phyloP scores from a whole-genome alignment of 2,329 filamentous ascomycete genomes.

The Nectriaceae sp. region DNA sequence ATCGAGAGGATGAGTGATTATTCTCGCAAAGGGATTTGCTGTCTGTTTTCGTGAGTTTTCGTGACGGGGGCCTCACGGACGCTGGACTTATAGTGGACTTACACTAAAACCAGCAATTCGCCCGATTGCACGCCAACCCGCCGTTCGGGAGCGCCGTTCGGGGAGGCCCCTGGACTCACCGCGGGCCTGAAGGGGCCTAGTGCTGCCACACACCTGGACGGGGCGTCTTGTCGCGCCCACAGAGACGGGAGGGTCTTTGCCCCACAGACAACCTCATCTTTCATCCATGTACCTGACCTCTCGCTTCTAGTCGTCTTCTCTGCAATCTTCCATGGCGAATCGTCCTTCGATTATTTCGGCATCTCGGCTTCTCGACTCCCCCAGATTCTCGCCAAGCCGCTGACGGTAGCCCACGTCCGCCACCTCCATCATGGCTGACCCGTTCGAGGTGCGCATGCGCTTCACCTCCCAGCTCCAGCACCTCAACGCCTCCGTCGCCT shows the following conservation, averaged over 20 bases:
- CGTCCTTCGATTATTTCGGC: not conserved
- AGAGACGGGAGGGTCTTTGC: too few relatives aligned
- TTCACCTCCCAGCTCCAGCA: constrained; percentile 90
- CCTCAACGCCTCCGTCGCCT: constrained; percentile 86
- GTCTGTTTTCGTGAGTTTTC: not conserved
- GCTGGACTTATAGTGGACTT: not conserved
- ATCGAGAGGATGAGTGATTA: not conserved
- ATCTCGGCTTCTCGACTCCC: not conserved
- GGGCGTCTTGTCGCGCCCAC: not conserved
- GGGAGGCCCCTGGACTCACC: not conserved
- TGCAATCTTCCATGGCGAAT: not conserved
- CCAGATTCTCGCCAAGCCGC: not conserved
- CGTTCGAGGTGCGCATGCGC: constrained; percentile 97
- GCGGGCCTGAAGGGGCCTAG: not conserved
- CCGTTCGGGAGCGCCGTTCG: not conserved
- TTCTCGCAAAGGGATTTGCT: not conserved
- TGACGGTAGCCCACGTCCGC: not conserved
- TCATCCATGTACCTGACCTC: too few relatives aligned
- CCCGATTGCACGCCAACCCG: not conserved
- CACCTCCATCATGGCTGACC: constrained; percentile 67
- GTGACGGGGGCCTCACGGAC: not conserved
- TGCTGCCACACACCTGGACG: not conserved
- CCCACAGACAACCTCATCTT: not conserved
- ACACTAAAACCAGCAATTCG: not conserved
- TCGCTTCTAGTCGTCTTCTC: too few relatives aligned